phyloP scores from a whole-genome alignment of 2,329 filamentous ascomycete genomes.

The Scortechinia acanthostroma region DNA sequence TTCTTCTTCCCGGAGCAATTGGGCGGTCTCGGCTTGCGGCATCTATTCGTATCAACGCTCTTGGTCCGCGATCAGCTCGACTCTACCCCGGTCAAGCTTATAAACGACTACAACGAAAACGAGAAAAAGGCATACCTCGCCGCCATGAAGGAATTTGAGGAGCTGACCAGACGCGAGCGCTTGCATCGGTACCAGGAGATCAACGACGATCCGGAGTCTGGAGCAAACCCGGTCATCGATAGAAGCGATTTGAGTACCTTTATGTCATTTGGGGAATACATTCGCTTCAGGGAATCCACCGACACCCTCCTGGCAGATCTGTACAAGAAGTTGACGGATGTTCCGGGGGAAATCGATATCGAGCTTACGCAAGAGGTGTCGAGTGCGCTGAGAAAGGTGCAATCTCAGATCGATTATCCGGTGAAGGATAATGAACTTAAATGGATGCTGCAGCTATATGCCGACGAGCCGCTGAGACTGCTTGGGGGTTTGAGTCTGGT shows the following conservation, averaged over 20 bases:
- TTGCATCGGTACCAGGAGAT: too few relatives aligned
- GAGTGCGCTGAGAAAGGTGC: too few relatives aligned
- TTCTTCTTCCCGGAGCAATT: slow-evolving; percentile 34
- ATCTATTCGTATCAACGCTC: slow-evolving; percentile 33
- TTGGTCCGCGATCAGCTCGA: slow-evolving; percentile 17
- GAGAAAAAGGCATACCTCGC: too few relatives aligned
- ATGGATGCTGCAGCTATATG: too few relatives aligned
- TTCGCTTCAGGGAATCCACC: neutral
- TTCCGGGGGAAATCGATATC: neutral
- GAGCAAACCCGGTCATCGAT: too few relatives aligned
- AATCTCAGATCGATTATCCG: too few relatives aligned
- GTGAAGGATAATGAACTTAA: too few relatives aligned
- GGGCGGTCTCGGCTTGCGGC: slow-evolving; percentile 34
- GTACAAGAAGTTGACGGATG: neutral
- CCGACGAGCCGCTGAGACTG: too few relatives aligned
- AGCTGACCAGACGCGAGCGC: neutral
- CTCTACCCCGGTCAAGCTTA: slow-evolving; percentile 1
- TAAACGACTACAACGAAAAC: too few relatives aligned
- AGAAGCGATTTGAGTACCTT: neutral
- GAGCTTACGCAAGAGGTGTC: neutral
- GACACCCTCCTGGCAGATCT: neutral
- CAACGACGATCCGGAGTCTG: too few relatives aligned
- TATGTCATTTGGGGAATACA: neutral
- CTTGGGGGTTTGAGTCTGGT: too few relatives aligned
- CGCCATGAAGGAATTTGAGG: too few relatives aligned